These are phyloP conservation scores for Leucocoprinus birnbaumii DNA, from an alignment of 768 basidiomycete genomes.

Conservation along the genomic window DNA sequence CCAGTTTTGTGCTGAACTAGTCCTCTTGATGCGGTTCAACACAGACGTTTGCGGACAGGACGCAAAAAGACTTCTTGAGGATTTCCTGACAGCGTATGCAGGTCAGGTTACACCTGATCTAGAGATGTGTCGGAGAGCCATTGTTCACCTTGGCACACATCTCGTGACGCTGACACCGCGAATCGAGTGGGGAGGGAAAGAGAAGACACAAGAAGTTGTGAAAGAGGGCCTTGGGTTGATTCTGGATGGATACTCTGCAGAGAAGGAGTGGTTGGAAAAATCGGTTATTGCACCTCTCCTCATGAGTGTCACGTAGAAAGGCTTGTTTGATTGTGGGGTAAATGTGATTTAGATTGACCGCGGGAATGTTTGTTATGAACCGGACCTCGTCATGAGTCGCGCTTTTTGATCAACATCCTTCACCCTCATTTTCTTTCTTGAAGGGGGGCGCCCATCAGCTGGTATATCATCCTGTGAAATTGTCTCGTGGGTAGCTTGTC, in stretches of 20 bases:
- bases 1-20: constrained; percentile 62
- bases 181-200: constrained; percentile 45
- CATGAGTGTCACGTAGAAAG: neutral
- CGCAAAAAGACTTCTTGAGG: constrained; percentile 31
- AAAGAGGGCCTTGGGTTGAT: constrained; percentile 33
- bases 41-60: constrained; percentile 31
- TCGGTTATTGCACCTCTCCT: constrained; percentile 24
- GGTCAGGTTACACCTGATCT: constrained; percentile 20
- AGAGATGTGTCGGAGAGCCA: constrained; percentile 30
- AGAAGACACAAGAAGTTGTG: constrained; percentile 46
- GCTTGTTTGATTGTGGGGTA: neutral
- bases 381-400: neutral
- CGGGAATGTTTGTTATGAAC: neutral
- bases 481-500: neutral
- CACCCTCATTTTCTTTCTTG: neutral
- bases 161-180: constrained; percentile 49
- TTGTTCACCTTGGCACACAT: constrained; percentile 55
- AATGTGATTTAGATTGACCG: too few species aligned
- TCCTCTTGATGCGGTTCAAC: constrained; percentile 45
- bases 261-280: constrained; percentile 21
- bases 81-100: constrained; percentile 47
- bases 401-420: neutral
- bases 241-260: constrained; percentile 34
- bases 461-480: neutral
- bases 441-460: neutral